Base-by-base conservation (phyloP, 2,329 filamentous ascomycete genomes). In the Calonectria pseudoturangicola region DNA sequence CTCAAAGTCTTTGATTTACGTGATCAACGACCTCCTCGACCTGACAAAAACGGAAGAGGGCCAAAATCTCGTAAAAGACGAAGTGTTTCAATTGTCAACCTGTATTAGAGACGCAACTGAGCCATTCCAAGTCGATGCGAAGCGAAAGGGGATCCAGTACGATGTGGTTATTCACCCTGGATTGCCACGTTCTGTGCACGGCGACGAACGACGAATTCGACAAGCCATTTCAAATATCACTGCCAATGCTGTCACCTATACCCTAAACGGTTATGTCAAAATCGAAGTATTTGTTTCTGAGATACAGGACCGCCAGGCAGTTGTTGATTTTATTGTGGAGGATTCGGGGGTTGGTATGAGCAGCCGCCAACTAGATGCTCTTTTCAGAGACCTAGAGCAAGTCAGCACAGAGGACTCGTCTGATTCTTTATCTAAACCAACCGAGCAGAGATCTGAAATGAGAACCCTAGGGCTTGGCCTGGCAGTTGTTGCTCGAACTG, bases 1-100 rank as follows among this genome's bases (percentile, higher is more conserved):
- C 4, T 98, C 95, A 0, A 98, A 98, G 80, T 97, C 95, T 0
- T 86, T 98, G 30, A 96, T 98, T 5, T 98, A 97, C 81, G 95
- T 98, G 12, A 98, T 98, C 85, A 98, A 98, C 76, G 95, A 98
- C 81, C 87, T 98, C 1, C 87, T 98, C 0, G 95, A 98, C 80
- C 86, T 98, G 36, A 98, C 96, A 1, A 97, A 97, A 80, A 93
- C 94, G 0, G 95, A 98, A 81, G 93, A 96, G 81, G 95, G 95
- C 0, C 92, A 93, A 60, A 89, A 92, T 1, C 85, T 98, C 4
- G 89, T 96, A 80, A 96, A 95, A 77, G 93, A 96, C 70, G 95
- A 98, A 79, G 85, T 92, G 0, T 95, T 98, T 63, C 92, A 97
- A 79, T 86, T 98, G 4, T 85, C 86, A 18, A 85, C 86, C 0